Conservation (phyloP, 257 asterid genomes). For the Lithospermum erythrorhizon region DNA sequence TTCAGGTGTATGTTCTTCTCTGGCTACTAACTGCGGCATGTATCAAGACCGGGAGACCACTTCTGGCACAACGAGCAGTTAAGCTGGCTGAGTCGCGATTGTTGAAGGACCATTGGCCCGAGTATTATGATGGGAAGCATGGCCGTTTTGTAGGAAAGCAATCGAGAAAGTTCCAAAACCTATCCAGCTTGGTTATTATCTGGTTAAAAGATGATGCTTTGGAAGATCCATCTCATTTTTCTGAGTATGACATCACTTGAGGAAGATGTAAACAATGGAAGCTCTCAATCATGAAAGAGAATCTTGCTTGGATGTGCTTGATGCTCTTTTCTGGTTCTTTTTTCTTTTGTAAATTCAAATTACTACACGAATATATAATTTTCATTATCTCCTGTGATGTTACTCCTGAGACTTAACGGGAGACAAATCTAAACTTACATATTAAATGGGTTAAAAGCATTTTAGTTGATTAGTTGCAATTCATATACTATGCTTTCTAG, state of each 20-base stretch:
- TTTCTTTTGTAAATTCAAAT: too few species aligned
- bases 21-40: slow-evolving; percentile 92
- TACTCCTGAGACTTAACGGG: too few species aligned
- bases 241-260: slow-evolving; percentile 86
- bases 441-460: too few species aligned
- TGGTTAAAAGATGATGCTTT: slow-evolving; percentile 86
- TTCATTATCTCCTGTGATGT: too few species aligned
- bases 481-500: too few species aligned
- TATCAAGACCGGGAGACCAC: slow-evolving; percentile 86
- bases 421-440: too few species aligned
- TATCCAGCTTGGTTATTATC: slow-evolving; percentile 82
- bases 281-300: slow-evolving; percentile 63
- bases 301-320: slow-evolving; percentile 52
- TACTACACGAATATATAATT: too few species aligned
- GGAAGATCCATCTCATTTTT: slow-evolving; percentile 88
- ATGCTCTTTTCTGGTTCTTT: too few species aligned
- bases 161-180: slow-evolving; percentile 75
- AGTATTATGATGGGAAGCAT: slow-evolving; percentile 66
- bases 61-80: slow-evolving; percentile 64
- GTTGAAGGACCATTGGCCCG: slow-evolving; percentile 66
- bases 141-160: slow-evolving; percentile 82
- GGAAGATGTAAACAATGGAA: slow-evolving; percentile 86
- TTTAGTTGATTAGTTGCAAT: too few species aligned
- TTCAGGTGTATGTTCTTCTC: too few species aligned
- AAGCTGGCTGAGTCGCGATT: slow-evolving; percentile 59